Evolutionary conservation across 257 asterid species (phyloP).

Genomic region (Solanum commersonii): DNA sequence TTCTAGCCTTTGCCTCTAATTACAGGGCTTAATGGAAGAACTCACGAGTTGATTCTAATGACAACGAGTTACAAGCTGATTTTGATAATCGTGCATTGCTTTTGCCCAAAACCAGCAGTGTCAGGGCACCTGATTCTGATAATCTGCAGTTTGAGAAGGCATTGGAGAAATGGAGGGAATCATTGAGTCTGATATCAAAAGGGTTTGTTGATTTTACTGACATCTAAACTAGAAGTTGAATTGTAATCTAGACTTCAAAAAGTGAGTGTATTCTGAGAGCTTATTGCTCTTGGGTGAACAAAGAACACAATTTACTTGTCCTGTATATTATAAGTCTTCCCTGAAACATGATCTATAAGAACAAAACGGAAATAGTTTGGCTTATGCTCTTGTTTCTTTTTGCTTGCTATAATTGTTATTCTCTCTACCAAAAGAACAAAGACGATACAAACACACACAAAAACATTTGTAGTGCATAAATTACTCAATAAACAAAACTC

Average conservation of each 20-base stretch:
- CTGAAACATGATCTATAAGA: neutral
- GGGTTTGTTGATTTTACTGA: neutral
- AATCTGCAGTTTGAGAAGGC: neutral
- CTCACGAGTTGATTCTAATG: constrained; percentile 40
- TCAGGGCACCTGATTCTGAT: neutral
- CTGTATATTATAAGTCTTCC: neutral
- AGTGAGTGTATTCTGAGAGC: neutral
- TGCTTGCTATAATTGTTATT: neutral
- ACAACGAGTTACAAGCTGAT: neutral
- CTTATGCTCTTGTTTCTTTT: neutral
- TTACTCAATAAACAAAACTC: neutral
- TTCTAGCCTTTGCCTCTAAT: neutral
- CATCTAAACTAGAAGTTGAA: neutral
- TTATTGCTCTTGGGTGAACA: neutral
- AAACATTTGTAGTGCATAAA: neutral
- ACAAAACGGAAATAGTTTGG: neutral
- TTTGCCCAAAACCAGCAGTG: neutral
- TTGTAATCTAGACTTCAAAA: neutral
- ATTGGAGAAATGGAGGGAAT: neutral
- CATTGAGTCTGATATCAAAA: neutral
- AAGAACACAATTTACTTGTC: neutral
- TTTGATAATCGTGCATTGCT: neutral
- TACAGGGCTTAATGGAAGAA: constrained; percentile 89
- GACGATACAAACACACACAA: neutral
- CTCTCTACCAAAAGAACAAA: neutral